Conservation (phyloP, 1,284 basidiomycete species). For the Volvariella surrecta region DNA sequence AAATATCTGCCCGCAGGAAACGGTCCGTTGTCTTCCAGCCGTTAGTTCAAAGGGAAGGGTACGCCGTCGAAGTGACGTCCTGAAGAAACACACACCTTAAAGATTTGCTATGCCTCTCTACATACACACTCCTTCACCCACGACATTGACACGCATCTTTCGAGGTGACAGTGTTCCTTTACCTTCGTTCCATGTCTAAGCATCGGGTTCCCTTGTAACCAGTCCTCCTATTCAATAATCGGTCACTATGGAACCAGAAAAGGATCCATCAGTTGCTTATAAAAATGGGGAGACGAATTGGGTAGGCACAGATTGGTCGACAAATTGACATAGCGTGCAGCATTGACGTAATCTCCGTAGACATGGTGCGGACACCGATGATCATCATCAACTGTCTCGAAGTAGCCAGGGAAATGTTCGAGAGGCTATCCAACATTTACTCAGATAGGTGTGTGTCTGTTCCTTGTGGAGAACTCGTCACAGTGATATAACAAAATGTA, state of each 20-base stretch:
- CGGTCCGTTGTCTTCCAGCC: no score
- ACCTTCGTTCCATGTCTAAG: not conserved
- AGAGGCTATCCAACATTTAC: conserved; percentile 13
- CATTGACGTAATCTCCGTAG: conserved; percentile 12
- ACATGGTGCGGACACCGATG: conserved; percentile 8
- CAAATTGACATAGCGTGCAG: not conserved
- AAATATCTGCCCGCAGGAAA: no score
- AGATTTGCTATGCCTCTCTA: no score
- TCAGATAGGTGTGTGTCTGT: conserved; percentile 11
- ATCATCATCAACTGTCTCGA: conserved; percentile 10
- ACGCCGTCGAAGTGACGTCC: no score
- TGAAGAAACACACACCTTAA: no score
- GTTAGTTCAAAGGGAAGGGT: no score
- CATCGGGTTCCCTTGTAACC: conserved; percentile 8
- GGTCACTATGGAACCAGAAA: conserved; percentile 12
- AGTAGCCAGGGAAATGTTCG: conserved; percentile 11
- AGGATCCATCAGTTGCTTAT: conserved; percentile 14
- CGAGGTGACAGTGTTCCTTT: not conserved
- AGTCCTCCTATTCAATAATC: conserved; percentile 14
- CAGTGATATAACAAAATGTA: not conserved
- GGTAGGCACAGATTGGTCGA: conserved; percentile 5
- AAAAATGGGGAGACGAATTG: conserved; percentile 11
- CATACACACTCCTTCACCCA: no score
- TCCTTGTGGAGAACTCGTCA: not conserved
- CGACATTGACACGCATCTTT: no score